Evolutionary conservation across 805 yeast species (phyloP), one percentile per base, ranked within the genome.

Genomic region (Candida boidinii): DNA sequence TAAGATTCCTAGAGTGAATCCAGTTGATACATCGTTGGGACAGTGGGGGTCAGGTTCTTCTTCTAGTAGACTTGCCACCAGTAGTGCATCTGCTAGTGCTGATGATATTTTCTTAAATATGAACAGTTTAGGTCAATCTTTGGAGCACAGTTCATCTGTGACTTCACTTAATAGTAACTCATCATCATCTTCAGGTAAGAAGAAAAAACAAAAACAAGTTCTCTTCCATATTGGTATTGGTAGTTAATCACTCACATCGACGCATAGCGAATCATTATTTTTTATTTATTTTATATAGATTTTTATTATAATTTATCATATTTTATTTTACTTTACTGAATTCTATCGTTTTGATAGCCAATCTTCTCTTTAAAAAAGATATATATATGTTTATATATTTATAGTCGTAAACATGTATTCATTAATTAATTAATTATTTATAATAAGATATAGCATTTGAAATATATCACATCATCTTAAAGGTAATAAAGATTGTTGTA

Each of bases 401-500:
- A 22, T 10, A 22, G 7, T 8, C 23, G 18, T 17, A 9, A 10
- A 6, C 16, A 17, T 30, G 12, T 3, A 20, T 3, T 16, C 13
- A 12, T n/a, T 17, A 14, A n/a, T 5, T n/a, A 4, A 26, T 12
- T 17, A 13, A 16, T 19, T 4, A 17, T 4, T 21, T 17, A 11
- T 15, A 16, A 19, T n/a, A 11, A 17, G 21, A 36, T 17, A 8
- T 10, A 4, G 15, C 7, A 27, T 12, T 20, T 20, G 17, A 8
- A 23, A 17, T 17, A 2, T 20, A 19, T 17, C 4, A 2, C 13
- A 26, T 44, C 42, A 68, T 33, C 68, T 60, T 33, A 81, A 51
- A 1, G 84, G 77, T 26, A 85, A 58, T 32, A 85, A 49, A 39
- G 76, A 72, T 51, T 77, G 79, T 44, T 70, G 79, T 19, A 66